Conservation (phyloP, 1,284 basidiomycete genomes). For the Stygiomarasmius scandens region DNA sequence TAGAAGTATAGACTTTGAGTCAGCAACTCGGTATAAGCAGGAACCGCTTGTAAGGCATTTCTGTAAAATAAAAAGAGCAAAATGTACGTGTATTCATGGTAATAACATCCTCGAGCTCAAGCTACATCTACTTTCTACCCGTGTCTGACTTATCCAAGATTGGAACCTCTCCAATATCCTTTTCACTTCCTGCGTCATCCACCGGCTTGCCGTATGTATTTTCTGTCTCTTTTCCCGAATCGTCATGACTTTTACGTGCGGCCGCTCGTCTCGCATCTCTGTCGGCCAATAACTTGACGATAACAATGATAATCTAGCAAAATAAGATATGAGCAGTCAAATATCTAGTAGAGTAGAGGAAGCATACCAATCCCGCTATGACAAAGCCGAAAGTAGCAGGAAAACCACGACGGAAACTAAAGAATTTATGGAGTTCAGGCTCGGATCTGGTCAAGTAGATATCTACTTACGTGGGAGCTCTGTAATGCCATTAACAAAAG, state of each 20-base stretch:
- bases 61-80: too few species aligned
- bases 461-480: constrained; percentile 15
- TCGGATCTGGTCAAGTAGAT: neutral
- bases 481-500: neutral
- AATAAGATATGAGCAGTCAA: neutral
- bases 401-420: constrained; percentile 22
- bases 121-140: too few species aligned
- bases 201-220: neutral
- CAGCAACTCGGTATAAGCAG: too few species aligned
- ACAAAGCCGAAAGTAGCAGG: constrained; percentile 28
- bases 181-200: neutral
- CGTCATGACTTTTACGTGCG: neutral
- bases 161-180: too few species aligned
- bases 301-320: constrained; percentile 15
- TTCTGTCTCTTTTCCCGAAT: neutral
- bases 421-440: too few species aligned
- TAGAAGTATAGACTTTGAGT: too few species aligned
- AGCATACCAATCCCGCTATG: constrained; percentile 25
- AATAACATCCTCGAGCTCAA: too few species aligned
- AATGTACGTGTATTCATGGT: too few species aligned
- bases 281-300: constrained; percentile 26
- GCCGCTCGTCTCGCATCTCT: constrained; percentile 14
- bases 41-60: too few species aligned
- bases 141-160: too few species aligned
- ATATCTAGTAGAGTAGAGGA: neutral